Conservation (phyloP, 2,329 filamentous ascomycete genomes). For the Fusarium aywerte region DNA sequence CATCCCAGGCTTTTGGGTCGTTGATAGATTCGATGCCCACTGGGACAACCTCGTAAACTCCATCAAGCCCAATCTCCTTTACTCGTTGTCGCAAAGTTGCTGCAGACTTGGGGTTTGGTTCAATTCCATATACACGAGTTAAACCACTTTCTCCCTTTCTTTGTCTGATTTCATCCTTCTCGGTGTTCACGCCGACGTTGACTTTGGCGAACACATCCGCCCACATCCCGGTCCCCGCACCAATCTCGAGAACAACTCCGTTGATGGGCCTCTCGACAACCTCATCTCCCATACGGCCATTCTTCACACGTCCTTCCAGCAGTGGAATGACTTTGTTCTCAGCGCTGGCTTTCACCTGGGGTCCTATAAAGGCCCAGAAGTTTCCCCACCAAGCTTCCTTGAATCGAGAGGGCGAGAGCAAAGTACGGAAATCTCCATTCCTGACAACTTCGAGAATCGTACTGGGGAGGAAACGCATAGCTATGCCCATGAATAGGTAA, state of each 20-base stretch:
- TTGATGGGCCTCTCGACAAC: slow-evolving; percentile 53
- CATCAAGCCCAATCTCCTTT: slow-evolving; percentile 62
- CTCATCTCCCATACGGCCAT: slow-evolving; percentile 52
- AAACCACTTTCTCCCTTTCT: slow-evolving; percentile 44
- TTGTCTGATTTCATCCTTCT: slow-evolving; percentile 27
- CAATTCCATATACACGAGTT: slow-evolving; percentile 69
- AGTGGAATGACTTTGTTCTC: slow-evolving; percentile 62
- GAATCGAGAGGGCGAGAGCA: slow-evolving; percentile 57
- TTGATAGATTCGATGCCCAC: slow-evolving; percentile 69
- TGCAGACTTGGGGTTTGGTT: slow-evolving; percentile 69
- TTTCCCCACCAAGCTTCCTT: slow-evolving; percentile 66
- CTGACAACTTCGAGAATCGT: slow-evolving; percentile 60
- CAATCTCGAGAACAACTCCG: slow-evolving; percentile 70
- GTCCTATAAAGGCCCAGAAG: slow-evolving; percentile 69
- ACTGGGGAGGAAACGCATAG: slow-evolving; percentile 61
- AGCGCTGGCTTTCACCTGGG: slow-evolving; percentile 57
- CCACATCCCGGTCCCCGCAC: slow-evolving; percentile 71
- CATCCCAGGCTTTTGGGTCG: slow-evolving; percentile 55
- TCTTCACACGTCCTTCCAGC: slow-evolving; percentile 60
- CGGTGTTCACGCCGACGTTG: slow-evolving; percentile 17
- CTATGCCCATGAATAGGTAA: slow-evolving; percentile 63
- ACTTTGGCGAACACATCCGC: slow-evolving; percentile 61
- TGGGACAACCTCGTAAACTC: slow-evolving; percentile 70
- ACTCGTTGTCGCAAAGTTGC: slow-evolving; percentile 59
- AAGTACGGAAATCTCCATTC: slow-evolving; percentile 48